Base-by-base conservation (phyloP, 2,329 filamentous ascomycete species). In the Cladosporium sp. region DNA sequence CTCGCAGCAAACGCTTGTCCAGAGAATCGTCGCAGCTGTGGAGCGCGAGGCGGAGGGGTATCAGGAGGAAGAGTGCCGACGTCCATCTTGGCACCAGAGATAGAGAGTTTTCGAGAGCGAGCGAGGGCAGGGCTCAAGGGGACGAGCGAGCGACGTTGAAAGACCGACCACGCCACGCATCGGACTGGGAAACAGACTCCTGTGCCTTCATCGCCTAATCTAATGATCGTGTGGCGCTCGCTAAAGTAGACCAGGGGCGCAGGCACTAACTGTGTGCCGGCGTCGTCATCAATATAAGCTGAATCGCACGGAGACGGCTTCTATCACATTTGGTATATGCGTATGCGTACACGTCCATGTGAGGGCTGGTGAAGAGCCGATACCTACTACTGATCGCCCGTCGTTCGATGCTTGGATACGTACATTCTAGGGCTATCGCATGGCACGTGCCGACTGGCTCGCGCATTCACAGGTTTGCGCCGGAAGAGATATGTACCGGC, bases 1-100 rank as follows among this genome's bases (percentile, higher is more conserved):
- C 23, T 28, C 23, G 48, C 48, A 54, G 51, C 26, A 57, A 39
- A 39, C 32, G 54, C 54, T 57, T 39, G 54, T 57, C 54, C 51
- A 54, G 51, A 39, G 56, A 46, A 16, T 46, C 16, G 56, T 46
- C 16, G 56, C 34, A 43, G 56, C 21, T 28, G 56, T 58, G 56
- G 56, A 58, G 56, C 56, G 34, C 28, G 13, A 36, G 23, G 28
- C 23, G 32, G 39, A 39, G n/a, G 56, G 21, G 14, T 39, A 26
- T 36, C 16, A 26, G 30, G 56, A 46, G 54, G 54, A 57, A 21
- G 13, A 23, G 54, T 57, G 54, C 54, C 54, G 32, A 23, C 16
- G 32, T 39, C 56, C 34, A 58, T 58, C 56, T 58, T 58, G 56
- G 56, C 56, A 58, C 23, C 18, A 23, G 51, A 36, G 54, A 57